Evolutionary conservation across 2,329 filamentous ascomycete species (phyloP).

Genomic region (Neonectria ditissima): DNA sequence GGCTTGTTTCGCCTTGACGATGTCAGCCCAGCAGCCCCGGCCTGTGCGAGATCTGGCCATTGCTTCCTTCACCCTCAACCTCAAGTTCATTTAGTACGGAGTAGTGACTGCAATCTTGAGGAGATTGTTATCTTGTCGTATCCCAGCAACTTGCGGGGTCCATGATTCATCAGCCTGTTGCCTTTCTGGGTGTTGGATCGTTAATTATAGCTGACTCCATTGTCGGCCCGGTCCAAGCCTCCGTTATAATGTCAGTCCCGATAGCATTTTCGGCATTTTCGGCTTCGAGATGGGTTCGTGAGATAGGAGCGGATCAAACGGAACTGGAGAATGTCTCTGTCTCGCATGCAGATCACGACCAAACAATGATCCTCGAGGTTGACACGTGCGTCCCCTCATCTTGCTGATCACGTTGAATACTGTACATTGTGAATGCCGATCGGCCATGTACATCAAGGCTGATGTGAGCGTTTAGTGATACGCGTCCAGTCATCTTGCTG

Average conservation of each 20-base stretch:
- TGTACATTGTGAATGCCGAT: not conserved
- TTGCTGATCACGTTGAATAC: not conserved
- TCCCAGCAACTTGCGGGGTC: slow-evolving; percentile 17
- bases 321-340: not conserved
- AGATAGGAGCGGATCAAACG: not conserved
- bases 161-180: slow-evolving; percentile 3
- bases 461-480: not conserved
- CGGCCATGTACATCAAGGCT: not conserved
- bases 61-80: slow-evolving; percentile 10
- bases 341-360: not conserved
- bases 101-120: slow-evolving; percentile 14
- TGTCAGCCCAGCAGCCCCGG: slow-evolving; percentile 14
- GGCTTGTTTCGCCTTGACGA: slow-evolving; percentile 31
- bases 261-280: slow-evolving; percentile 1
- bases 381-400: not conserved
- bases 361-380: not conserved
- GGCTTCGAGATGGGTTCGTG: not conserved
- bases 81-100: not conserved
- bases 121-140: slow-evolving; percentile 23
- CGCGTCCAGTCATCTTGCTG: not conserved
- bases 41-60: slow-evolving; percentile 23
- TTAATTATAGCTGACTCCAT: slow-evolving; percentile 1
- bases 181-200: not conserved
- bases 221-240: slow-evolving; percentile 2
- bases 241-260: not conserved